Base-by-base conservation (phyloP, 345 rosid species). In the Psidium guajava region DNA sequence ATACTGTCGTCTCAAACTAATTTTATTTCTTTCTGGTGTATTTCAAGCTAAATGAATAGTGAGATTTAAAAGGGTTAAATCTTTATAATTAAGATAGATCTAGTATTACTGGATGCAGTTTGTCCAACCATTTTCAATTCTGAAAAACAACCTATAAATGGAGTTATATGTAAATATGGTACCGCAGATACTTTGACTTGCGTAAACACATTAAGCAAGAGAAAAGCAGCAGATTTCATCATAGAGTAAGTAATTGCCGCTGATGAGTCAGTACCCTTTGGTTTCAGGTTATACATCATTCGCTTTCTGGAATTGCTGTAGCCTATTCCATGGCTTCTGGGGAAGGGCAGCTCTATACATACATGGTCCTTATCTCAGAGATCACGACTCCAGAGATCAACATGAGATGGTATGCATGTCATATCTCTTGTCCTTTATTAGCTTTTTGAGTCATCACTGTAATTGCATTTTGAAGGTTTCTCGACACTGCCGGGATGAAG, bases 331-430 rank as follows among this genome's bases (percentile, higher is more conserved):
- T 96, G 91, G 90, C 94, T 87, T 86, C 93, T 12, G 92, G 96
- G 86, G 99, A 96, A 87, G 98, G 95, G 58, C 98, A 95, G 86
- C 85, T 94, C 74, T 95, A 96, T 75, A 91, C 93, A n/a, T 96
- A 88, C 90, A 94, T 95, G 98, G 92, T 93, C 87, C 91, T 96
- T 58, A 90, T 96, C 86, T 95, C 98, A 13, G 99, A 95, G 91
- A 87, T 94, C 83, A 96, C 98, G 16, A 94, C 98, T 59, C 99
- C 99, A 6, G 97, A 88, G 91, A 91, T 96, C 58, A 94, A 96
- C 88, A 83, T 96, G 91, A 94, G 98, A 94, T 96, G 99, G 99
- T 96, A 92, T 83, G 88, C 51, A 82, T 52, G 52, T 84, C 51
- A 77, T 55, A 75, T 16, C 53, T 82, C 53, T 49, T 77, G 15